These are phyloP conservation scores for Mimosa bimucronata DNA, from an alignment of 306 rosid species.

Conservation along the genomic window DNA sequence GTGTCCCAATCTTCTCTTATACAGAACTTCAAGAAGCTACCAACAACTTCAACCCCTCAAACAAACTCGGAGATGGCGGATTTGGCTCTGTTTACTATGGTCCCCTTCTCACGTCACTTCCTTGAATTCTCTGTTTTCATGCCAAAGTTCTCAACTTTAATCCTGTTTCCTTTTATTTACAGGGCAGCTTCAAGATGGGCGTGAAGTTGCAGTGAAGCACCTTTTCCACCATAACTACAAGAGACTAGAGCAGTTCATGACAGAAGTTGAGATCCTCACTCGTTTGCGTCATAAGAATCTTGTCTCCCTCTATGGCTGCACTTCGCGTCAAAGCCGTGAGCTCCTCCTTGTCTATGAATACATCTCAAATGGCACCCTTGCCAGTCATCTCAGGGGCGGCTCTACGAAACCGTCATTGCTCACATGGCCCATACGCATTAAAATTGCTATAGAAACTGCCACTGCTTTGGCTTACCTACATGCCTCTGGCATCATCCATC, in stretches of 20 bases:
- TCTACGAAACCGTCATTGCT: slow-evolving; percentile 29
- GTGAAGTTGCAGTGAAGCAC: slow-evolving; percentile 74
- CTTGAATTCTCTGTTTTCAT: neutral
- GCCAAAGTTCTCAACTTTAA: neutral
- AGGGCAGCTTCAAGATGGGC: slow-evolving; percentile 69
- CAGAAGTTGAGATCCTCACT: slow-evolving; percentile 65
- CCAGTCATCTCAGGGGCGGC: slow-evolving; percentile 55
- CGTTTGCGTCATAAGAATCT: slow-evolving; percentile 58
- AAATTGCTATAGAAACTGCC: slow-evolving; percentile 69
- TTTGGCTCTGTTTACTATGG: no score
- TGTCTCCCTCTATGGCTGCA: slow-evolving; percentile 70
- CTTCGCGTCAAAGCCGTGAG: slow-evolving; percentile 55
- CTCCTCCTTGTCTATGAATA: slow-evolving; percentile 71
- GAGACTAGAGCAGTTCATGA: slow-evolving; percentile 60
- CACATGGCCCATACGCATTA: slow-evolving; percentile 54
- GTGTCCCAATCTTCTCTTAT: no score
- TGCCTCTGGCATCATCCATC: slow-evolving; percentile 65
- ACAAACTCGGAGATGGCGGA: no score
- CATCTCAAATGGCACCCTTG: slow-evolving; percentile 64
- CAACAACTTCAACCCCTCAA: no score
- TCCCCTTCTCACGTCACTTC: no score
- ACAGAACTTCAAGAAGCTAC: no score
- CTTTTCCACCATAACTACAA: slow-evolving; percentile 52
- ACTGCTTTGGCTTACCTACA: slow-evolving; percentile 66
- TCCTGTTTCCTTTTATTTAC: neutral